Conservation (phyloP, 495 filamentous ascomycete genomes). For the Pseudotulostoma volvatum region DNA sequence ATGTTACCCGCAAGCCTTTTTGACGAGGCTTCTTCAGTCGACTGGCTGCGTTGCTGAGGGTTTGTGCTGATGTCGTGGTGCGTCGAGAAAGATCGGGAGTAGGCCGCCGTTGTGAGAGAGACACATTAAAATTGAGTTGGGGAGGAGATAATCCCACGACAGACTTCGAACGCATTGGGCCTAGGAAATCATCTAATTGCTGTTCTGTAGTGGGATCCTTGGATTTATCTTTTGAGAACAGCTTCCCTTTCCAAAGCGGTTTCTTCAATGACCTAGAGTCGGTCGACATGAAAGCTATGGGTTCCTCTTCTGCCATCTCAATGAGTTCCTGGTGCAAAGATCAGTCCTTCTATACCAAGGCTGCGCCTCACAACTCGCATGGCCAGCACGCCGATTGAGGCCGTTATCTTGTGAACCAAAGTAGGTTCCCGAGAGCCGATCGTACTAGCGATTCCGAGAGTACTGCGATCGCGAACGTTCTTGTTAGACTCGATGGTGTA, state of each 20-base stretch:
- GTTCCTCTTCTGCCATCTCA: slow-evolving; percentile 3
- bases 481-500: no score
- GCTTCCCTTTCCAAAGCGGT: slow-evolving; percentile 31
- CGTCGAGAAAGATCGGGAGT: slow-evolving; percentile 14
- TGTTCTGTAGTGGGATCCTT: slow-evolving; percentile 17
- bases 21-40: slow-evolving; percentile 23
- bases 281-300: slow-evolving; percentile 1
- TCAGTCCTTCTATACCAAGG: no score
- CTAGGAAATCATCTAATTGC: slow-evolving; percentile 33
- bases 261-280: slow-evolving; percentile 25
- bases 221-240: slow-evolving; percentile 31
- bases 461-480: no score
- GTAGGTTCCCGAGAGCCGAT: no score
- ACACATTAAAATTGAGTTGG: neutral
- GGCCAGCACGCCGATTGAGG: no score
- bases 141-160: slow-evolving; percentile 1
- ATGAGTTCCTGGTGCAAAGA: no score
- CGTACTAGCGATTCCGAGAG: no score
- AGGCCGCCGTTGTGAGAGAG: slow-evolving; percentile 10
- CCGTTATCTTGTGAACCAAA: no score
- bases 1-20: slow-evolving; percentile 56
- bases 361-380: no score
- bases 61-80: slow-evolving; percentile 6
- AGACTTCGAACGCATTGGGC: slow-evolving; percentile 14
- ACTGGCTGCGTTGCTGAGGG: slow-evolving; percentile 7